Conservation (phyloP, 805 yeast genomes). For the Starmerella cellae region DNA sequence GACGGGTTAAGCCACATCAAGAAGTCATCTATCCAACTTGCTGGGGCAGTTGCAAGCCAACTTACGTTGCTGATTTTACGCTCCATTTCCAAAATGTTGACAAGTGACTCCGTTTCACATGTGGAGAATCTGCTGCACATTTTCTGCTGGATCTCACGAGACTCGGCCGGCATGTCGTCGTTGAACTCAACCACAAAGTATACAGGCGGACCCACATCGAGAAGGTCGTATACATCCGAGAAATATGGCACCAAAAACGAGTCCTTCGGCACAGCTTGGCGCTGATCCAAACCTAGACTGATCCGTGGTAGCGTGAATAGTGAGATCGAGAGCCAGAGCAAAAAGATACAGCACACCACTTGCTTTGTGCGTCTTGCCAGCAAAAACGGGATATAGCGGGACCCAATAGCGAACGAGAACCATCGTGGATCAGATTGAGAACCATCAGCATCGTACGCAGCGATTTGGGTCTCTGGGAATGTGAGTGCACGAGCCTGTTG, state of each 20-base stretch:
- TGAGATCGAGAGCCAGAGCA: slow-evolving; percentile 54
- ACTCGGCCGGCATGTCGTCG: slow-evolving; percentile 42
- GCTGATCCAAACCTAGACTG: slow-evolving; percentile 74
- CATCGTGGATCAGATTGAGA: slow-evolving; percentile 12
- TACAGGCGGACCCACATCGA: slow-evolving; percentile 84
- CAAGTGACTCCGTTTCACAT: slow-evolving; percentile 65
- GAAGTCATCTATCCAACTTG: slow-evolving; percentile 90
- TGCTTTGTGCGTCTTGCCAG: slow-evolving; percentile 37
- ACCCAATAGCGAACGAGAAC: slow-evolving; percentile 29
- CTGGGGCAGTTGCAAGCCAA: slow-evolving; percentile 65
- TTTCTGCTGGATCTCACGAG: slow-evolving; percentile 48
- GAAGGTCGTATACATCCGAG: slow-evolving; percentile 54
- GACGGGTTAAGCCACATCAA: slow-evolving; percentile 77
- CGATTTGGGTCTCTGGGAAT: background rate
- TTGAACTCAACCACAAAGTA: slow-evolving; percentile 53
- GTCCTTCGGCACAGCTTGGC: slow-evolving; percentile 70
- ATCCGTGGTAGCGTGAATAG: slow-evolving; percentile 56
- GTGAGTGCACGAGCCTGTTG: too few relatives aligned
- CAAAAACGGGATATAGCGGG: slow-evolving; percentile 47
- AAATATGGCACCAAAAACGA: slow-evolving; percentile 76
- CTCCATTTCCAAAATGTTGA: slow-evolving; percentile 76
- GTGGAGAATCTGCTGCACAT: slow-evolving; percentile 80
- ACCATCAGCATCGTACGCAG: background rate
- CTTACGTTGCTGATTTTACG: slow-evolving; percentile 50
- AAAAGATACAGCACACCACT: slow-evolving; percentile 40